Conservation (phyloP, 345 rosid genomes). For the Moricandia moricandioides region DNA sequence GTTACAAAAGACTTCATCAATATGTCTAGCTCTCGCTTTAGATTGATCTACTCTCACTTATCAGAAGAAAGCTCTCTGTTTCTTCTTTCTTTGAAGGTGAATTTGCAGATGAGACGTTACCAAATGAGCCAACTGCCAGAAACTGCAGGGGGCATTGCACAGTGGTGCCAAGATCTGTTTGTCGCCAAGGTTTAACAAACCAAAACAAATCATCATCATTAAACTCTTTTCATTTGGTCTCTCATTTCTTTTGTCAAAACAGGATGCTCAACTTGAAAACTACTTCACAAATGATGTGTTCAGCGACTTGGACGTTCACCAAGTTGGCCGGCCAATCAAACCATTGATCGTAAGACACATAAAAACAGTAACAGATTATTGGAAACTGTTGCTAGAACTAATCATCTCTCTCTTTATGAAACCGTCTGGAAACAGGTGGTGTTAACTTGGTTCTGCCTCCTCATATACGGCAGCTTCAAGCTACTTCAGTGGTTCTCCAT, state of each 20-base stretch:
- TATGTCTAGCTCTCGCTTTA: not conserved
- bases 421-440: constrained; percentile 48
- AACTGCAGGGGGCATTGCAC: constrained; percentile 61
- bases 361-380: not conserved
- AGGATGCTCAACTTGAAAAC: constrained; percentile 66
- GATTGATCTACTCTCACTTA: not conserved
- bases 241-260: not conserved
- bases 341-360: constrained; percentile 56
- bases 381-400: not conserved
- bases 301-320: constrained; percentile 44
- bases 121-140: constrained; percentile 60
- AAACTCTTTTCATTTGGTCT: not conserved
- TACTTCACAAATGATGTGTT: constrained; percentile 44
- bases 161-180: constrained; percentile 76
- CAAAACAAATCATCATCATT: not conserved
- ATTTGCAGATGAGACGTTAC: constrained; percentile 58
- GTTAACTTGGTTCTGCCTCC: constrained; percentile 45
- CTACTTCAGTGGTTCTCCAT: too few relatives aligned
- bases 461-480: too few relatives aligned
- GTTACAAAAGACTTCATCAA: constrained; percentile 26
- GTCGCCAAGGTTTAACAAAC: constrained; percentile 53
- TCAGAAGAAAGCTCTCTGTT: constrained; percentile 1
- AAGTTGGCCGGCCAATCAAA: constrained; percentile 52
- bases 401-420: not conserved
- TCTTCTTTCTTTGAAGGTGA: constrained; percentile 42